Evolutionary conservation across 345 rosid species (phyloP), one percentile per base, ranked within the genome.

Genomic region (Psidium guajava): DNA sequence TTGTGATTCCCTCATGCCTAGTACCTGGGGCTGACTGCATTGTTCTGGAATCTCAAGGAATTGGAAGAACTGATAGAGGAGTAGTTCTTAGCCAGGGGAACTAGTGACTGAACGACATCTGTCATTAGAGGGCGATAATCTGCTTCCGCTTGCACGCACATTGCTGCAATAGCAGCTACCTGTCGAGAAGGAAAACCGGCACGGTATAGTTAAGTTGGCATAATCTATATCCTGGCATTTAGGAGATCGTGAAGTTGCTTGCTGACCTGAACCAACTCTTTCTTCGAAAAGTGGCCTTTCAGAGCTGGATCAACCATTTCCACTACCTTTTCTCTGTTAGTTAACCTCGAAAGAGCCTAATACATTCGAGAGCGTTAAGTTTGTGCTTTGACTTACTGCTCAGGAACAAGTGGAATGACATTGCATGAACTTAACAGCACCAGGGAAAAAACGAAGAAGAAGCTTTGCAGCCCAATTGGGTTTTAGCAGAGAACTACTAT

Each of bases 161-260:
- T 89, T 13, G 98, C 97, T 86, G 99, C 98, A 87, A 96, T 94
- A 36, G 99, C 98, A 55, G 99, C 98, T 59, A 94, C 93, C 99
- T 95, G 87, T 80, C 36, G 84, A 77, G 18, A 42, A 82, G 24
- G 42, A 32, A 2, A 21, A 40, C n/a, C 40, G 47, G 84, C n/a
- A 20, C 32, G 61, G 56, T 28, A 82, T 25, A 32, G 55, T 54
- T 32, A 36, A 22, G 42, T 82, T 27, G 49, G 47, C 59, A 25
- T 40, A 28, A 24, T 69, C 80, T 69, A 69, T 69, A 32, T 69
- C 36, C 47, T 69, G 47, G 80, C 47, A 36, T 18, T 9, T 36
- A 32, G 80, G 36, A 69, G 7, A 69, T 69, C 13, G 22, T 16
- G 75, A 28, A 28, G 11, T 28, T 28, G 42, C 75, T 18, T 6